Conservation (phyloP, 768 basidiomycete species). For the Russula vinacea region DNA sequence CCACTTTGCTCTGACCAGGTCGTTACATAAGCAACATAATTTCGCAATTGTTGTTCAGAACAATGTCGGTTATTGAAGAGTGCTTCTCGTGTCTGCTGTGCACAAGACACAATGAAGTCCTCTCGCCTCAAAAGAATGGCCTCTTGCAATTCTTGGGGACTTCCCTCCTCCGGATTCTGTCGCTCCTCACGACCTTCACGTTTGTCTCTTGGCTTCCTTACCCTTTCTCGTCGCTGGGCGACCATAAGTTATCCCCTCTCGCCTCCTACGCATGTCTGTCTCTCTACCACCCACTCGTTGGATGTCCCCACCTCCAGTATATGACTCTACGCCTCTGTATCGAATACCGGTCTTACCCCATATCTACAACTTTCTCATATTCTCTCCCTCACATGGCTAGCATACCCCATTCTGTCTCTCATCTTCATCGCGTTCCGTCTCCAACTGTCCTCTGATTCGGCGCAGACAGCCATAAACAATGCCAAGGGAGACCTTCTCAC, state of each 20-base stretch:
- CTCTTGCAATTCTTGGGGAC: neutral
- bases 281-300: conserved; percentile 32
- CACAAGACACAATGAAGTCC: conserved; percentile 25
- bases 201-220: neutral
- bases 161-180: conserved; percentile 19
- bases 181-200: conserved; percentile 20
- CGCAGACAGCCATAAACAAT: conserved; percentile 61
- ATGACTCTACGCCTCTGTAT: conserved; percentile 44
- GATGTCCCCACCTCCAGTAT: conserved; percentile 51
- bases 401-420: conserved; percentile 86
- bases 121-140: conserved; percentile 23
- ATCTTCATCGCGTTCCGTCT: conserved; percentile 84
- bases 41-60: conserved; percentile 5
- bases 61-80: conserved; percentile 11
- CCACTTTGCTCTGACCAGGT: neutral
- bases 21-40: conserved; percentile 9
- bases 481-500: conserved; percentile 76
- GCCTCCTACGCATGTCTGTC: conserved; percentile 32
- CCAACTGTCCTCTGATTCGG: conserved; percentile 64
- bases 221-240: conserved; percentile 29
- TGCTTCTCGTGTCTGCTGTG: neutral
- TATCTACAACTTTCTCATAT: conserved; percentile 82
- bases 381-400: conserved; percentile 85
- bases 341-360: conserved; percentile 54
- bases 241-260: conserved; percentile 15